A percentile compares a stretch with the other conserved stretches of the same genome.
Evolutionary conservation across 1,284 basidiomycete genomes (phyloP).

Genomic region (Baeospora myosura): DNA sequence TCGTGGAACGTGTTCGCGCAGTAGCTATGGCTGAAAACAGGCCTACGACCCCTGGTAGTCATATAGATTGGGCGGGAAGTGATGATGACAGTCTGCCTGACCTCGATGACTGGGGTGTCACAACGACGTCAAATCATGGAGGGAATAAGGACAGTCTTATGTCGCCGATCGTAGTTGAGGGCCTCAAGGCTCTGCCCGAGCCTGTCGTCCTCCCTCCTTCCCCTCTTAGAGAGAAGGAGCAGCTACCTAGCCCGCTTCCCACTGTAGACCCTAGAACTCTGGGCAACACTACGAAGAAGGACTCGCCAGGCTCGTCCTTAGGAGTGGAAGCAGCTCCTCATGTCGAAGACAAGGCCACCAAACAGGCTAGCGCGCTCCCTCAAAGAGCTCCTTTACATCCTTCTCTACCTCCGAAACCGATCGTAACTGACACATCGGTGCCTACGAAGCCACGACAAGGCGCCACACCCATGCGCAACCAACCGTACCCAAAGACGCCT

Average conservation of each 20-base stretch:
- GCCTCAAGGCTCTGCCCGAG: constrained; percentile 58
- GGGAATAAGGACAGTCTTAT: constrained; percentile 37
- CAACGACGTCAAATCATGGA: constrained; percentile 16
- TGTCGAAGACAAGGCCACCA: not conserved
- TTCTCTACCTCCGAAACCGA: constrained; percentile 43
- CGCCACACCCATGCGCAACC: constrained; percentile 5
- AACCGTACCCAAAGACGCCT: not conserved
- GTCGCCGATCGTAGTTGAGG: constrained; percentile 62
- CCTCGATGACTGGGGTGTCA: constrained; percentile 74
- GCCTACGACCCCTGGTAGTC: constrained; percentile 62
- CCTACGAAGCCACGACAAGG: not conserved
- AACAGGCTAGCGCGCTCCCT: not conserved
- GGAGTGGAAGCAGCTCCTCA: not conserved
- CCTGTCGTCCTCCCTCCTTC: constrained; percentile 15
- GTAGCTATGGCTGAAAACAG: constrained; percentile 59
- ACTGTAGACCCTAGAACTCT: constrained; percentile 2
- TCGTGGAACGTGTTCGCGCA: constrained; percentile 65
- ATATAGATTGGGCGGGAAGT: constrained; percentile 80
- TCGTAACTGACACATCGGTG: constrained; percentile 7
- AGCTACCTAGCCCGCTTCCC: constrained; percentile 1
- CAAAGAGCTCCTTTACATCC: constrained; percentile 30
- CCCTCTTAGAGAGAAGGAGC: constrained; percentile 16
- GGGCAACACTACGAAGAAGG: not conserved
- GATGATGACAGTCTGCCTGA: constrained; percentile 77
- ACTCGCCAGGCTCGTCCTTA: not conserved